A percentile compares a stretch with the other conserved stretches of the same genome.
Conservation (phyloP, 805 yeast species). For the Yamadazyma nakazawae region DNA sequence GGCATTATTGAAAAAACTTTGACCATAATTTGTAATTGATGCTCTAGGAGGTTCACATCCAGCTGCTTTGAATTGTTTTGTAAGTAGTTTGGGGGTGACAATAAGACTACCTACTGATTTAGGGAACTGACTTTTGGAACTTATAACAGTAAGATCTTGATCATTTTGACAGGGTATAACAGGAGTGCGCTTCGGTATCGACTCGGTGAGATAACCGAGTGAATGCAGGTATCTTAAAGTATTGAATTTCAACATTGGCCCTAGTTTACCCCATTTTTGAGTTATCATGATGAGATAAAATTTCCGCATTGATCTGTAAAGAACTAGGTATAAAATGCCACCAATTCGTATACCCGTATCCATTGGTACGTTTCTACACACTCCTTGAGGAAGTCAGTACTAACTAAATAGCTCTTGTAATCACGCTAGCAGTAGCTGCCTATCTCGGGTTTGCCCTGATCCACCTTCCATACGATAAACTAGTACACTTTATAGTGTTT, state of each 20-base stretch:
- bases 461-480: slow-evolving; percentile 48
- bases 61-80: slow-evolving; percentile 17
- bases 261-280: neutral
- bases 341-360: slow-evolving; percentile 15
- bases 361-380: slow-evolving; percentile 17
- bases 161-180: neutral
- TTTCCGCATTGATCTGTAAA: neutral
- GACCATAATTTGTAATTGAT: slow-evolving; percentile 18
- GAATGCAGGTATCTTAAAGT: neutral
- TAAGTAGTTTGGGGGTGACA: slow-evolving; percentile 24
- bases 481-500: slow-evolving; percentile 48
- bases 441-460: slow-evolving; percentile 53
- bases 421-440: slow-evolving; percentile 24
- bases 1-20: slow-evolving; percentile 42
- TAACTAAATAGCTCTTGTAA: slow-evolving; percentile 22
- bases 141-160: neutral
- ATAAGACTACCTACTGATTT: slow-evolving; percentile 5
- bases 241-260: neutral
- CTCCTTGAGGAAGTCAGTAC: neutral
- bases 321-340: neutral
- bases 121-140: neutral
- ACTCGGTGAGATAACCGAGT: neutral
- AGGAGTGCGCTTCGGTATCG: neutral
- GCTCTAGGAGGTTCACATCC: slow-evolving; percentile 13
- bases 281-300: neutral